Evolutionary conservation across 73 alveolate species (phyloP).

Genomic region (Uronychia binucleata): DNA sequence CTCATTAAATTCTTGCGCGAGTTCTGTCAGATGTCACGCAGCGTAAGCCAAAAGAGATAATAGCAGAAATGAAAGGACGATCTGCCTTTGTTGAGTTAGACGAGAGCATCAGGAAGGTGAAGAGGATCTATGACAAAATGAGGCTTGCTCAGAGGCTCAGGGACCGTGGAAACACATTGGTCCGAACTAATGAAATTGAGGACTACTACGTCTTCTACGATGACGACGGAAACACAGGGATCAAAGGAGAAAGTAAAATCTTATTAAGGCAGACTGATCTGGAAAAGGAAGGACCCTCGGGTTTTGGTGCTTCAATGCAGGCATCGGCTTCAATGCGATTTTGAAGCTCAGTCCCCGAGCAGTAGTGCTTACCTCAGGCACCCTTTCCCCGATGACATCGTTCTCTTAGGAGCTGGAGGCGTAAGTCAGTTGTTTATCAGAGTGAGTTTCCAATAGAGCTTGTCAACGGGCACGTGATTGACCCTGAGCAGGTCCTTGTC

Average conservation of each 20-base stretch:
- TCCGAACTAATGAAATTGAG: constrained; percentile 3
- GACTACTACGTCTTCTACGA: constrained; percentile 33
- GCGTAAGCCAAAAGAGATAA: too few relatives aligned
- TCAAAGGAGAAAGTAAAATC: neutral
- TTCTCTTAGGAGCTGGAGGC: constrained; percentile 86
- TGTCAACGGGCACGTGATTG: constrained; percentile 92
- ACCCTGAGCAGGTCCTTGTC: constrained; percentile 73
- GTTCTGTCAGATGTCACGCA: too few relatives aligned
- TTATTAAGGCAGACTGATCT: neutral
- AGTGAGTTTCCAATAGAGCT: constrained; percentile 71
- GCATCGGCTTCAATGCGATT: constrained; percentile 53
- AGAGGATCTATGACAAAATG: constrained; percentile 2
- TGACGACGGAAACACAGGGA: constrained; percentile 36
- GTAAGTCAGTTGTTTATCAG: neutral
- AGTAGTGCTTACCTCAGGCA: constrained; percentile 92
- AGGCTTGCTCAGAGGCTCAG: neutral
- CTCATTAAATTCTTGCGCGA: too few relatives aligned
- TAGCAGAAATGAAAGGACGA: too few relatives aligned
- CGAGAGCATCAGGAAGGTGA: constrained; percentile 23
- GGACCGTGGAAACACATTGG: neutral
- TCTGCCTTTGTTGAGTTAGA: constrained; percentile 14
- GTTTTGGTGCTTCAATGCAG: constrained; percentile 72
- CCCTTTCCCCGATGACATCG: constrained; percentile 90
- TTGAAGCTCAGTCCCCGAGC: constrained; percentile 40
- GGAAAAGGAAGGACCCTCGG: constrained; percentile 14